Percentiles rank a stretch among this genome's conserved stretches.
Conservation (phyloP, 2,329 filamentous ascomycete genomes). For the Curvularia lunata region DNA sequence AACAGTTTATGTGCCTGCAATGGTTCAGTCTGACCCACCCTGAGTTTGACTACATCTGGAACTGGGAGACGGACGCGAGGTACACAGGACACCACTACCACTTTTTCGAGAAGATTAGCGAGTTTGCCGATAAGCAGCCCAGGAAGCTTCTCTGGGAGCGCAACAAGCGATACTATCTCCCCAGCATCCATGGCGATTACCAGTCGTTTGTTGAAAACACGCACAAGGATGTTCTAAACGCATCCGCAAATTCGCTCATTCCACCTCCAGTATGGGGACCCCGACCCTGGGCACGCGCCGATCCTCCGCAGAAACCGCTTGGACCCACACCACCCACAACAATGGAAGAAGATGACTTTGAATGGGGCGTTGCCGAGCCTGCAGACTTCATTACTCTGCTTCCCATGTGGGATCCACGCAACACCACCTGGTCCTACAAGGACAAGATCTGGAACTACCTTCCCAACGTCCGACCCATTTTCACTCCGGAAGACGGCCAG, state of each 20-base stretch:
- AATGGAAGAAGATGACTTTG: constrained; percentile 79
- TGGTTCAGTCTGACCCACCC: constrained; percentile 77
- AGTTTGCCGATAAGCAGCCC: constrained; percentile 61
- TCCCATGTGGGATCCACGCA: constrained; percentile 87
- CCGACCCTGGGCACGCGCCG: constrained; percentile 63
- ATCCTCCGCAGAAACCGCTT: constrained; percentile 74
- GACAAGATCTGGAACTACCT: constrained; percentile 60
- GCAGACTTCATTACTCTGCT: constrained; percentile 92
- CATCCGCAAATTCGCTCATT: constrained; percentile 47
- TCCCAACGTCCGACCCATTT: constrained; percentile 71
- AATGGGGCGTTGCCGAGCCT: constrained; percentile 88
- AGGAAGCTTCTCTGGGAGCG: constrained; percentile 66
- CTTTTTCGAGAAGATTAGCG: constrained; percentile 69
- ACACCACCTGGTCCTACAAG: constrained; percentile 75
- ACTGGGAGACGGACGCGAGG: constrained; percentile 84
- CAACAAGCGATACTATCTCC: constrained; percentile 63
- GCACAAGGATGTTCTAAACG: constrained; percentile 50
- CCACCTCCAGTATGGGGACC: constrained; percentile 82
- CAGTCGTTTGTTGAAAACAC: constrained; percentile 54
- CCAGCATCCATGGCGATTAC: constrained; percentile 59
- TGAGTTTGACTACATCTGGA: constrained; percentile 80
- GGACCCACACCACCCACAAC: constrained; percentile 74
- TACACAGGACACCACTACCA: constrained; percentile 84
- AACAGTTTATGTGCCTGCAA: constrained; percentile 75
- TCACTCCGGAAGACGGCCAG: constrained; percentile 79